Conservation (phyloP, 2,329 filamentous ascomycete genomes). For the Trichoderma polysporum region DNA sequence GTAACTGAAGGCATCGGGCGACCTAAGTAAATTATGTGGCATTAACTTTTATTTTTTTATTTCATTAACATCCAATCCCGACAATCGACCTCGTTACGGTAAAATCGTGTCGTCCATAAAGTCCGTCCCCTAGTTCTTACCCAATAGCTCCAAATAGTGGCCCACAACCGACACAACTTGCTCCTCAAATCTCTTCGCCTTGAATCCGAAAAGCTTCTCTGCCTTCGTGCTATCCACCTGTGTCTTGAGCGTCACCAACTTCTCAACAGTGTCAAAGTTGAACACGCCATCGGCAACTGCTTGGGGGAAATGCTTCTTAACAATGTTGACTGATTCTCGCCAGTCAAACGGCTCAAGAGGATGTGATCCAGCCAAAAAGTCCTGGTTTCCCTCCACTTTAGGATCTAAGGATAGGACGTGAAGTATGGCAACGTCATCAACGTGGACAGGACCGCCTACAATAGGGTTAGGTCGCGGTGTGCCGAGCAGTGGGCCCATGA, state of each 20-base stretch:
- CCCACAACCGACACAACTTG: constrained; percentile 36
- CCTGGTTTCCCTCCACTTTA: neutral
- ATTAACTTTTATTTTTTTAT: neutral
- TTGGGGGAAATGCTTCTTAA: constrained; percentile 20
- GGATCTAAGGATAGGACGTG: constrained; percentile 8
- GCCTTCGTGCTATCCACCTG: constrained; percentile 32
- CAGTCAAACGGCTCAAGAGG: neutral
- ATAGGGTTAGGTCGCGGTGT: constrained; percentile 26
- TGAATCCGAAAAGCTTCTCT: constrained; percentile 35
- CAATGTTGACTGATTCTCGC: neutral
- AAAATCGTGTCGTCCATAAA: no score
- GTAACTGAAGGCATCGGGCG: no score
- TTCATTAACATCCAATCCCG: neutral
- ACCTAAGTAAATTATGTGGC: no score
- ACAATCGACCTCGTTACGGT: neutral
- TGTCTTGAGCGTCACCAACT: neutral
- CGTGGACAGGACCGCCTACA: constrained; percentile 27
- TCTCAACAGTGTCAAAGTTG: neutral
- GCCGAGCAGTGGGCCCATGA: constrained; percentile 38
- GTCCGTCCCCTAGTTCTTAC: neutral
- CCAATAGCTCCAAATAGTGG: constrained; percentile 35
- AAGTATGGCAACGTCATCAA: constrained; percentile 24
- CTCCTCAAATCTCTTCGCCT: constrained; percentile 35
- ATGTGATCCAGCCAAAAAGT: constrained; percentile 17
- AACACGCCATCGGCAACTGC: constrained; percentile 14